Evolutionary conservation across 306 rosid species (phyloP), one percentile per base, ranked within the genome.

Genomic region (Cucurbita pepo): DNA sequence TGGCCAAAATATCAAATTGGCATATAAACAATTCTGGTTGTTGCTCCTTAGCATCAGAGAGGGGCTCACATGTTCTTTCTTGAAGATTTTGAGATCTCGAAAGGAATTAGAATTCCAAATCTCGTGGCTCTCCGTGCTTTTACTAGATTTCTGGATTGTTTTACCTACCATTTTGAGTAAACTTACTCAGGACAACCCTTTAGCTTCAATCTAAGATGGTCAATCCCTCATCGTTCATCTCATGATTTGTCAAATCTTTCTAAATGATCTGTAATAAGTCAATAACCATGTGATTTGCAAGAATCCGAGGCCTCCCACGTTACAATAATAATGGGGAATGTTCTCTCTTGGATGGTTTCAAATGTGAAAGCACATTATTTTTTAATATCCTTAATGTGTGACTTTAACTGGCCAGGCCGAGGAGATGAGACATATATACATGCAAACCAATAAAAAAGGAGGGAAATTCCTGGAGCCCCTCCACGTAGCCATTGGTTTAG

Each of bases 91-190:
- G 13, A 45, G 22, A 69, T 69, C 73, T 69, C 73, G 8, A 69
- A 19, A 14, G 53, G 73, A 69, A 25, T 48, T 69, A 45, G 56
- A 47, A 14, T 48, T 69, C 73, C 44, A 21, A 50, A 47, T 22
- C 34, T 7, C n/a, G 21, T 25, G 22, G 57, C 6, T 67, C 56
- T 34, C 40, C 41, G 43, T 7, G 41, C 14, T 48, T 79, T 76
- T 69, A 79, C 87, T 62, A 80, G 45, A 78, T 82, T 84, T 82
- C 51, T 82, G 90, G 86, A 13, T 50, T 74, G 40, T 12, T 78
- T 71, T 19, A 47, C 72, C 34, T 43, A 61, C 71, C 44, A 66
- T 21, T 76, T 76, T 59, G 6, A 34, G 15, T 6, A 22, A 43
- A 50, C 22, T 25, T 36, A 14, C 21, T 40, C 60, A 10, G 44